These are phyloP conservation scores for Gamsiella multidivaricata DNA, from an alignment of 192 early-diverging fungal species.

Conservation along the genomic window DNA sequence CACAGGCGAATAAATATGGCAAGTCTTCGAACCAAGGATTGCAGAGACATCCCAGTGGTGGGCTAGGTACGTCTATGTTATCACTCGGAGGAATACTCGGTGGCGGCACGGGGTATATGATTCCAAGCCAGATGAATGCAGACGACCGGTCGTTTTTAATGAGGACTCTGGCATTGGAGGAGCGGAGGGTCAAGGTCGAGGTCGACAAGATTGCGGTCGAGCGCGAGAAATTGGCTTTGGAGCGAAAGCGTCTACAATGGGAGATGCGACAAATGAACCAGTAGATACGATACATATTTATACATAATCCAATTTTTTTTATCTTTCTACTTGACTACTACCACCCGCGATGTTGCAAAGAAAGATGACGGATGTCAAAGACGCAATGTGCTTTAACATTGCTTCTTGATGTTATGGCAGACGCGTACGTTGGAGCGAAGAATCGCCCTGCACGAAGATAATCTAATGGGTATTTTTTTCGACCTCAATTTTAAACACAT, in stretches of 20 bases:
- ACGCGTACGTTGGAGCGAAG: too few relatives aligned
- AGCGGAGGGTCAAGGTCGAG: slow-evolving; percentile 29
- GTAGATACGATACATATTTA: too few relatives aligned
- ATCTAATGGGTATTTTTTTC: too few relatives aligned
- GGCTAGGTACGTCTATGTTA: background rate
- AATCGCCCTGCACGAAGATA: too few relatives aligned
- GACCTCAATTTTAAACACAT: too few relatives aligned
- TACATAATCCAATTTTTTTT: too few relatives aligned
- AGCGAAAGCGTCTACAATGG: slow-evolving; percentile 27
- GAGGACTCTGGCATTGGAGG: slow-evolving; percentile 33
- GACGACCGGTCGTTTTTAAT: slow-evolving; percentile 29
- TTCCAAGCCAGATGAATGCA: slow-evolving; percentile 25
- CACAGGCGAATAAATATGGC: background rate
- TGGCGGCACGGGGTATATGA: background rate
- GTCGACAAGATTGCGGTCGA: slow-evolving; percentile 34
- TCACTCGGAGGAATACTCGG: background rate
- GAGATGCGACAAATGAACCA: slow-evolving; percentile 28
- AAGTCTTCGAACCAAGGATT: background rate
- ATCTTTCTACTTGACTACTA: too few relatives aligned
- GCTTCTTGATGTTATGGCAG: too few relatives aligned
- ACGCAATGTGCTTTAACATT: too few relatives aligned
- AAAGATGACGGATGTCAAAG: too few relatives aligned
- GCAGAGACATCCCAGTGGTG: slow-evolving; percentile 8
- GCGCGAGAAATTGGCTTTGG: slow-evolving; percentile 26
- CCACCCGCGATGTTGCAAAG: too few relatives aligned